These are phyloP conservation scores for Trypanosoma cruzi DNA, from an alignment of 208 protist species.

Conservation along the genomic window DNA sequence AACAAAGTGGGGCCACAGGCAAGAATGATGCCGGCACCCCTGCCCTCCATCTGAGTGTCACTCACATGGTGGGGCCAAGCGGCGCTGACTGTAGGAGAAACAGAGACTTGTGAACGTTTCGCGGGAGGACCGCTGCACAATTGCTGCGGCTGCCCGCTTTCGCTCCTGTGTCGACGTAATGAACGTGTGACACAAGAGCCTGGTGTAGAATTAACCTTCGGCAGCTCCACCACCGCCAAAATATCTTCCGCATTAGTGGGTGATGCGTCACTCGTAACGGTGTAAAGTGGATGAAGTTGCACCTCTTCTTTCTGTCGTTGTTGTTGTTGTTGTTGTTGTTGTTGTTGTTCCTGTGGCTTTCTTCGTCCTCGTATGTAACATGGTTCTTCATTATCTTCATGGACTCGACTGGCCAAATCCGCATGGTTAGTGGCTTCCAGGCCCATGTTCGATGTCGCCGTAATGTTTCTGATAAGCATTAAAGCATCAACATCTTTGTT, in stretches of 20 bases:
- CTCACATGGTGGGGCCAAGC: conserved; percentile 1
- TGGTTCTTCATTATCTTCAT: conserved; percentile 6
- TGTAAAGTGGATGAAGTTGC: neutral
- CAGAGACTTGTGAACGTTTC: neutral
- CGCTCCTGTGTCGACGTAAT: neutral
- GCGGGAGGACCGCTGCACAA: neutral
- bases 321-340: conserved; percentile 3
- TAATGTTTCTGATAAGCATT: neutral
- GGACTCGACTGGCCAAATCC: neutral
- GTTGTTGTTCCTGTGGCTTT: too few species aligned
- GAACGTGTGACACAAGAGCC: neutral
- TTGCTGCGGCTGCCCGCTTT: neutral
- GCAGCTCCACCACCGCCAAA: neutral
- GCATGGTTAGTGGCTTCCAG: neutral
- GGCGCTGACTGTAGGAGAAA: conserved; percentile 20
- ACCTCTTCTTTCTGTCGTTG: neutral
- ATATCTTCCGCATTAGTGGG: neutral
- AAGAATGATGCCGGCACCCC: conserved; percentile 49
- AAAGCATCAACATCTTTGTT: neutral
- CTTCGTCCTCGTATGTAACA: conserved; percentile 7
- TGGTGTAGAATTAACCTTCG: neutral
- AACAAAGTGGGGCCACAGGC: conserved; percentile 71
- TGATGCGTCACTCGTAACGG: neutral
- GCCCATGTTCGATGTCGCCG: neutral
- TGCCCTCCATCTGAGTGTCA: conserved; percentile 34